Percentiles rank a stretch among this genome's conserved stretches.
Evolutionary conservation across 2,329 filamentous ascomycete species (phyloP).

Genomic region (Coniochaeta prunicola): DNA sequence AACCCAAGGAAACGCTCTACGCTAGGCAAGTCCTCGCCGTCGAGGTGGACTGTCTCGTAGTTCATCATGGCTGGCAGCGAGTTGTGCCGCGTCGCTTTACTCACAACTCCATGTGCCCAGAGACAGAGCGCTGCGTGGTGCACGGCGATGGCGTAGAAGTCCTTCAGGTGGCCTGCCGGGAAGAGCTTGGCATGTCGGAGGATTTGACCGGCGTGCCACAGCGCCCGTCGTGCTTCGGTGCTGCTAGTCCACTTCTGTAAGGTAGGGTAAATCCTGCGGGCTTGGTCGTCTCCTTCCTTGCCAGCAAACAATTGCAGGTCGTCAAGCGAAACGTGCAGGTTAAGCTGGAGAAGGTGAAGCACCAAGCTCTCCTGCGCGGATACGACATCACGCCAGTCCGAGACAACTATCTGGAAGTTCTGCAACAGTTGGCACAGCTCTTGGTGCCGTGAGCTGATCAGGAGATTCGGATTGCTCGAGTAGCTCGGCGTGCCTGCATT

Average conservation of each 20-base stretch:
- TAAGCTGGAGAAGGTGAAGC: constrained; percentile 51
- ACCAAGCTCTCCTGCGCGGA: constrained; percentile 39
- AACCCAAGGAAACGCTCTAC: constrained; percentile 50
- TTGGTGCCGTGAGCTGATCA: constrained; percentile 49
- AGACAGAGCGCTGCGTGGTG: constrained; percentile 62
- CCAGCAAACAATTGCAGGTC: constrained; percentile 62
- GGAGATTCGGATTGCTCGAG: constrained; percentile 31
- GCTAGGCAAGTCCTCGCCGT: constrained; percentile 44
- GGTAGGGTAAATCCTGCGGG: constrained; percentile 48
- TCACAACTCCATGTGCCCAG: constrained; percentile 62
- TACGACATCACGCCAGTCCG: constrained; percentile 32
- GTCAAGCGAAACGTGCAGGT: constrained; percentile 56
- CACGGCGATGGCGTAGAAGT: constrained; percentile 61
- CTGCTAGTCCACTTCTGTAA: constrained; percentile 53
- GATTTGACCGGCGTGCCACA: constrained; percentile 64
- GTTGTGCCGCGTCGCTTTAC: constrained; percentile 23
- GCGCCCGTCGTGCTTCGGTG: constrained; percentile 46
- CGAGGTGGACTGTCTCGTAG: constrained; percentile 41
- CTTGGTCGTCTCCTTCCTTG: constrained; percentile 60
- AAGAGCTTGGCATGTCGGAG: constrained; percentile 52
- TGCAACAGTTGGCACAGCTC: constrained; percentile 54
- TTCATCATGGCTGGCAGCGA: constrained; percentile 14
- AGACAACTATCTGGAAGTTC: constrained; percentile 35
- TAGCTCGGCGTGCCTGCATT: constrained; percentile 37
- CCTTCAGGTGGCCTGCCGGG: constrained; percentile 45